Conservation (phyloP, 2,329 filamentous ascomycete species). For the Penicillium sp. region DNA sequence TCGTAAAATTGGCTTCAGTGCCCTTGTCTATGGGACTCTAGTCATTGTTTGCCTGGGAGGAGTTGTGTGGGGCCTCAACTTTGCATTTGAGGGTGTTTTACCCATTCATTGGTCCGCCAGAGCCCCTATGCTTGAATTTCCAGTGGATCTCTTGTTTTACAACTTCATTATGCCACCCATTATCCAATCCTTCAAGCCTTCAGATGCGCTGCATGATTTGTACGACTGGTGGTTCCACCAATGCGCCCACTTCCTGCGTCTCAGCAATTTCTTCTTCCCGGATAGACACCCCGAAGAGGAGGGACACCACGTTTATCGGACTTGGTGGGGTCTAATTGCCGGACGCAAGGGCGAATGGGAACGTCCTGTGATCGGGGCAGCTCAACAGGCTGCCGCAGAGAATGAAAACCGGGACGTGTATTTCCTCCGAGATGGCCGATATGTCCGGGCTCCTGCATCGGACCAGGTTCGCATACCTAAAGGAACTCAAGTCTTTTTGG, state of each 20-base stretch:
- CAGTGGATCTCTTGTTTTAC: conserved; percentile 90
- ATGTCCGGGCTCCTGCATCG: conserved; percentile 88
- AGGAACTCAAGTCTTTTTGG: conserved; percentile 75
- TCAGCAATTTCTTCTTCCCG: conserved; percentile 92
- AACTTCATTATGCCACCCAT: conserved; percentile 92
- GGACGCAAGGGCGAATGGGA: conserved; percentile 40
- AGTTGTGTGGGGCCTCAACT: conserved; percentile 87
- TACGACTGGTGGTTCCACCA: conserved; percentile 96
- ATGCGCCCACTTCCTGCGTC: conserved; percentile 74
- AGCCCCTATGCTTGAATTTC: conserved; percentile 90
- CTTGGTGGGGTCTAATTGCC: conserved; percentile 51
- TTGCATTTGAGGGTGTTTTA: conserved; percentile 68
- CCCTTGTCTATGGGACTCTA: conserved; percentile 88
- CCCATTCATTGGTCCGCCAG: conserved; percentile 93
- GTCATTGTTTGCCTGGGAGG: conserved; percentile 92
- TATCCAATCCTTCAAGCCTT: conserved; percentile 80
- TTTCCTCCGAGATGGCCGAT: conserved; percentile 72
- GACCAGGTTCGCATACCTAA: conserved; percentile 95
- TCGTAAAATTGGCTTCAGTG: conserved; percentile 93
- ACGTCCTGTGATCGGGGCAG: conserved; percentile 34
- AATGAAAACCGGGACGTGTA: conserved; percentile 46
- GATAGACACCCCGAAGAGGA: conserved; percentile 81
- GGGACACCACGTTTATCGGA: conserved; percentile 62
- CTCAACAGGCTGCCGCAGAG: conserved; percentile 31
- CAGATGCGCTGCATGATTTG: conserved; percentile 77